Percentiles rank a stretch among this genome's conserved stretches.
Evolutionary conservation across 768 basidiomycete genomes (phyloP).

Genomic region (Pseudohyphozyma bogoriensis): DNA sequence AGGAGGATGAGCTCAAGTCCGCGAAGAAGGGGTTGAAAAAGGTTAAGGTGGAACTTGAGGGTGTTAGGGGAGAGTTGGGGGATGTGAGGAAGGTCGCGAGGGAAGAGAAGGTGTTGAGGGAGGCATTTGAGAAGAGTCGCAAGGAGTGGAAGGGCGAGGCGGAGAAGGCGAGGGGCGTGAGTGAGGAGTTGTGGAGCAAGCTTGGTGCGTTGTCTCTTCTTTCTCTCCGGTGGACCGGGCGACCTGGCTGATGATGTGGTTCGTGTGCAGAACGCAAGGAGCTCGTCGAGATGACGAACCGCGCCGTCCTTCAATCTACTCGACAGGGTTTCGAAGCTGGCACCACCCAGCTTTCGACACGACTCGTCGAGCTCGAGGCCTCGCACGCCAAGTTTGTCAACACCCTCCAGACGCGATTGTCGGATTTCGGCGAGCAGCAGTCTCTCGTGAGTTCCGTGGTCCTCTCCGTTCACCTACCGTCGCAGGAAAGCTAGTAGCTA

Average conservation of each 20-base stretch:
- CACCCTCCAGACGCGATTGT: too few species aligned
- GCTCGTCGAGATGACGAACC: not conserved
- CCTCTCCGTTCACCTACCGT: too few species aligned
- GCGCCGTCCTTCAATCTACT: too few species aligned
- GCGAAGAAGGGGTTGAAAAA: constrained; percentile 51
- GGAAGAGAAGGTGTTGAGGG: constrained; percentile 66
- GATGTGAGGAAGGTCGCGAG: constrained; percentile 54
- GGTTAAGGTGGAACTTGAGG: constrained; percentile 48
- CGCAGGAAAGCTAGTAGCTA: too few species aligned
- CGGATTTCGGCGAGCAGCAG: too few species aligned
- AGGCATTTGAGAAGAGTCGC: constrained; percentile 53
- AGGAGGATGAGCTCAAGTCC: constrained; percentile 63
- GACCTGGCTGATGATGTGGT: not conserved
- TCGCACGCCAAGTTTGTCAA: too few species aligned
- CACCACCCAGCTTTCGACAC: too few species aligned
- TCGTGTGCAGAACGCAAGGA: not conserved
- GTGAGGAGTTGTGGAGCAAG: constrained; percentile 21
- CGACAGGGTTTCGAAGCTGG: too few species aligned
- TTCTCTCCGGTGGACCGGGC: not conserved
- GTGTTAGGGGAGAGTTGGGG: constrained; percentile 52
- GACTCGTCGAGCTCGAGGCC: too few species aligned
- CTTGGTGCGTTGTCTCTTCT: constrained; percentile 10
- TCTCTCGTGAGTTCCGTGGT: too few species aligned
- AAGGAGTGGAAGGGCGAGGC: constrained; percentile 30
- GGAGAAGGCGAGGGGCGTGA: constrained; percentile 1